Evolutionary conservation across 805 yeast species (phyloP), one percentile per base, ranked within the genome.

Genomic region (Phaffomyces opuntiae): DNA sequence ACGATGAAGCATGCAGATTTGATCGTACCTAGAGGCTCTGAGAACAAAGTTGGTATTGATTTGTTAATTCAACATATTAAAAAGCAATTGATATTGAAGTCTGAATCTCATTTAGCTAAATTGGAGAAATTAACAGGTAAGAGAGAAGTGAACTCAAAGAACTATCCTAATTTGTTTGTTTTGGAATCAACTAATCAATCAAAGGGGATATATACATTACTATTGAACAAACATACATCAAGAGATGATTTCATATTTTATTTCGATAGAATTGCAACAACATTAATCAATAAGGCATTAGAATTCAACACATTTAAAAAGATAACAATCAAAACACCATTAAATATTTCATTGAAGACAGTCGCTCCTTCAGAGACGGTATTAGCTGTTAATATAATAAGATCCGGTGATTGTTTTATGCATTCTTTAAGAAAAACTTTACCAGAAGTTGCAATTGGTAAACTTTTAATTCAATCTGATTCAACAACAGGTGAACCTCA

Each of bases 401-500:
- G 96, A 51, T 89, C 96, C 0, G 99, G 99, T 6, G 97, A 89
- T 61, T 87, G 96, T 59, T 90, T 90, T 57, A 81, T 86, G 77
- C 77, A 75, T 29, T 83, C 96, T 0, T 68, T 91, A 36, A 77
- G 85, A 49, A 80, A 80, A 52, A 78, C 90, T 0, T 70, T 88
- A 25, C 91, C 96, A 1, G 87, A 81, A 42, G 80, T 87, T 12
- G 74, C 78, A 11, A 73, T 88, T 33, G 98, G 99, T 0, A 87
- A 90, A 58, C 62, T 91, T 24, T 68, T 91, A 40, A 89, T 91
- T 55, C 96, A 89, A 64, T 82, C 95, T 8, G 96, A 90, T 62
- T 72, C 93, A 0, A 65, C 70, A 21, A 90, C 98, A 0, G 98
- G 98, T 9, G 98, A 91, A 65, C 98, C 99, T 1, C 90, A 84